Evolutionary conservation across 1,139 yeast species (phyloP).

Genomic region (Saccharomyces uvarum): DNA sequence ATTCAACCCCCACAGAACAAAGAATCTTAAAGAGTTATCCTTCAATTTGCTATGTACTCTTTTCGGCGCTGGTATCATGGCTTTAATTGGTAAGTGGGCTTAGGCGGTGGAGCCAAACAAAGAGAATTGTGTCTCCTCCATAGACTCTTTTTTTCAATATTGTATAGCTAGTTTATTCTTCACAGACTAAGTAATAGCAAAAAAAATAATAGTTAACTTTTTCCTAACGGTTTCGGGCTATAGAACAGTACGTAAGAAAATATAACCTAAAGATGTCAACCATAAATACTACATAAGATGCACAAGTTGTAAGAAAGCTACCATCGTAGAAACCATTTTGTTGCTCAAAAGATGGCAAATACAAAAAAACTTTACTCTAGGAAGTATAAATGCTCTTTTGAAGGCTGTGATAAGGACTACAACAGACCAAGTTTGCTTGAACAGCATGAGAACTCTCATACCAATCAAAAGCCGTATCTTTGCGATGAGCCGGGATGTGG

Average conservation of each 20-base stretch:
- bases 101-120: constrained; percentile 6
- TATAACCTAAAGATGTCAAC: not conserved
- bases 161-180: not conserved
- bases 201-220: not conserved
- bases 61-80: constrained; percentile 75
- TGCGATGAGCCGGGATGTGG: constrained; percentile 66
- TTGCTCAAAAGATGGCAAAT: not conserved
- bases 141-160: not conserved
- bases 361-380: constrained; percentile 50
- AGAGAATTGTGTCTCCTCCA: not conserved
- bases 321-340: not conserved
- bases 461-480: constrained; percentile 70
- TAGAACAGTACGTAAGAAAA: not conserved
- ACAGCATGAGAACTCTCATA: constrained; percentile 72
- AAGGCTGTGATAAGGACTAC: constrained; percentile 41
- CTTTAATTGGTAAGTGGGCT: constrained; percentile 72
- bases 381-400: constrained; percentile 34
- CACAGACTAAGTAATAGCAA: not conserved
- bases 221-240: not conserved
- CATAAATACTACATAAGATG: not conserved
- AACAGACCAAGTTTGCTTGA: constrained; percentile 43
- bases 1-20: constrained; percentile 51
- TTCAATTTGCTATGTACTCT: constrained; percentile 33
- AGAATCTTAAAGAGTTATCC: constrained; percentile 35
- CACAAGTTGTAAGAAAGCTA: not conserved